phyloP scores from a whole-genome alignment of 1,139 yeast genomes.

The Candida tetrigidarum region DNA sequence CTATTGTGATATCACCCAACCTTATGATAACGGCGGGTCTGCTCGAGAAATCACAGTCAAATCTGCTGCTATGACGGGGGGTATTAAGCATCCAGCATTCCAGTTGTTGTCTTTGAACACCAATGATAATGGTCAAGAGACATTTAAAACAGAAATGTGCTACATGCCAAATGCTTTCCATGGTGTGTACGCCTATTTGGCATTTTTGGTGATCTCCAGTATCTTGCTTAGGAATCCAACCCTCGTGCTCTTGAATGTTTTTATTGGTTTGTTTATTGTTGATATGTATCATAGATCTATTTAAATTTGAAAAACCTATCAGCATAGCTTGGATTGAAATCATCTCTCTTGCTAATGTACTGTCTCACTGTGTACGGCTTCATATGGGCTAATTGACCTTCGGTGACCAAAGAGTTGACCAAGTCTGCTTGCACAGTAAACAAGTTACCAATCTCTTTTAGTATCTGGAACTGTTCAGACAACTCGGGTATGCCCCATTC shows the following conservation, averaged over 20 bases:
- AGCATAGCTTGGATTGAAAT: slow-evolving; percentile 60
- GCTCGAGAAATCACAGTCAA: slow-evolving; percentile 87
- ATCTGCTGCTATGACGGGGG: slow-evolving; percentile 92
- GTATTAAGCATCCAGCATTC: slow-evolving; percentile 81
- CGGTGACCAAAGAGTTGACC: slow-evolving; percentile 77
- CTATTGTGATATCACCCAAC: slow-evolving; percentile 79
- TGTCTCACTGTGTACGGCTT: slow-evolving; percentile 70
- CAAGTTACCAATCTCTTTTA: slow-evolving; percentile 83
- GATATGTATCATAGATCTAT: slow-evolving; percentile 15
- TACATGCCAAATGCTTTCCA: slow-evolving; percentile 70
- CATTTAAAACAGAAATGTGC: slow-evolving; percentile 60
- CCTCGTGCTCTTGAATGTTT: slow-evolving; percentile 1
- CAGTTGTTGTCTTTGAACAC: slow-evolving; percentile 78
- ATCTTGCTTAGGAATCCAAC: not conserved
- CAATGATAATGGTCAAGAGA: slow-evolving; percentile 17
- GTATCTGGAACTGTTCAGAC: slow-evolving; percentile 68
- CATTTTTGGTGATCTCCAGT: slow-evolving; percentile 7
- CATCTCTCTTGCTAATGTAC: slow-evolving; percentile 73
- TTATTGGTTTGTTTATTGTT: slow-evolving; percentile 13
- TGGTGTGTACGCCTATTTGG: slow-evolving; percentile 11
- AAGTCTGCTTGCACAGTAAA: slow-evolving; percentile 76
- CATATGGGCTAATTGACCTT: slow-evolving; percentile 75
- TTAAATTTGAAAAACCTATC: slow-evolving; percentile 46
- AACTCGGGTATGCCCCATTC: slow-evolving; percentile 69
- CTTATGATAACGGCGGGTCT: slow-evolving; percentile 33